Base-by-base conservation (phyloP, 2,329 filamentous ascomycete genomes). In the Sarocladiaceae sp. region DNA sequence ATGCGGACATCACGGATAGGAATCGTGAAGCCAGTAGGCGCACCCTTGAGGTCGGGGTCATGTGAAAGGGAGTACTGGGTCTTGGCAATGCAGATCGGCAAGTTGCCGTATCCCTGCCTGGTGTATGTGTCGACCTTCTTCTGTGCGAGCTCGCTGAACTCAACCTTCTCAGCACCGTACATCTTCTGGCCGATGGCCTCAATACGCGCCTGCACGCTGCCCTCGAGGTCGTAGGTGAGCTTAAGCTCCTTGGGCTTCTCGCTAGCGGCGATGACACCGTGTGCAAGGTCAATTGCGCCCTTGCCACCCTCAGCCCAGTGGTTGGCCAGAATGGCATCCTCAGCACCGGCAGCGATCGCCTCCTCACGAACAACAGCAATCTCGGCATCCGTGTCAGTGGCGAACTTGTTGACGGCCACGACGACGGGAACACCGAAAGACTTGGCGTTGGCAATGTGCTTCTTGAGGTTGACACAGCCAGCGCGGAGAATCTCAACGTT, bases 61-160 rank as follows among this genome's bases (percentile, higher is more conserved):
- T 97, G 93, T 54, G 88, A 94, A 47, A 99, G 79, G 29, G 90
- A 96, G 76, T 99, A 99, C 71, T 99, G 94, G 13, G 94, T 99
- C 84, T 99, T 99, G 56, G 94, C 94, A 58, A 97, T 83, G 69
- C 94, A 99, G 65, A 97, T 96, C 31, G 94, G 94, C 58, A 99
- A 76, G 69, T 96, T 90, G 20, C 87, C 88, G 63, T 93, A 95
- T 42, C 94, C 94, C 71, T 97, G 94, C 66, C 84, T 83, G 28
- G 88, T 92, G 72, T 97, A 99, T 7, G 86, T 92, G 66, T 97
- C 92, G 58, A 97, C 88, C 82, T 99, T 97, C 75, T 91, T 90
- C 75, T 95, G 90, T 0, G 94, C 94, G 50, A 94, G 79, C 68
- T 96, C 91, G 66, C 88, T 95, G 72, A 99, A 94, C 72, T 96